phyloP scores from a whole-genome alignment of 108 stramenopile species.

The Heterococcus sp. region DNA sequence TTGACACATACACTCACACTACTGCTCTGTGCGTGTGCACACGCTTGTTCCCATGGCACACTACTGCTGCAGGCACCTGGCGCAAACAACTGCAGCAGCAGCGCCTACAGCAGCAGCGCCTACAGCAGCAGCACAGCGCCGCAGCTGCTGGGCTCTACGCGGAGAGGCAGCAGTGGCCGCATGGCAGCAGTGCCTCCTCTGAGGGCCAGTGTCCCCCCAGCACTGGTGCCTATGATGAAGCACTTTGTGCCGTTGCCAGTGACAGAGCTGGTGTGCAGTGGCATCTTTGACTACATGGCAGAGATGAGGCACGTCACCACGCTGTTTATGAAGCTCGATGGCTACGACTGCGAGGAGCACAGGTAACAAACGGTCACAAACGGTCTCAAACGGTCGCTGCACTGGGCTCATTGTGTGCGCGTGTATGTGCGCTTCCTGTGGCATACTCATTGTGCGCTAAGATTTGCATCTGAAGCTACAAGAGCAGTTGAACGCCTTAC shows the following conservation, averaged over 20 bases:
- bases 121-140: background rate
- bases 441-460: too few species aligned
- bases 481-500: too few species aligned
- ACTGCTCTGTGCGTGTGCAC: too few species aligned
- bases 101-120: background rate
- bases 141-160: background rate
- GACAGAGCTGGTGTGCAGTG: constrained; percentile 19
- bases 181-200: background rate
- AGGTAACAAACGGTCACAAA: background rate
- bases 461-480: too few species aligned
- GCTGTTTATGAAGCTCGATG: constrained; percentile 50
- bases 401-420: too few species aligned
- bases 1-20: too few species aligned
- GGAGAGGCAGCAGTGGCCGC: background rate
- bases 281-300: constrained; percentile 44
- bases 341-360: constrained; percentile 26
- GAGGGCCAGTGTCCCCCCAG: constrained; percentile 12
- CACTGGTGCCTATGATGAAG: constrained; percentile 20
- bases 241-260: constrained; percentile 24
- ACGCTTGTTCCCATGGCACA: background rate
- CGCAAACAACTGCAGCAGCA: background rate
- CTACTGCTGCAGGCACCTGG: too few species aligned
- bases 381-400: too few species aligned
- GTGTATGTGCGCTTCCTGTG: too few species aligned
- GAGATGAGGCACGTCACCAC: constrained; percentile 50